Base-by-base conservation (phyloP, 176 grass and related monocot species). In the Secale cereale region DNA sequence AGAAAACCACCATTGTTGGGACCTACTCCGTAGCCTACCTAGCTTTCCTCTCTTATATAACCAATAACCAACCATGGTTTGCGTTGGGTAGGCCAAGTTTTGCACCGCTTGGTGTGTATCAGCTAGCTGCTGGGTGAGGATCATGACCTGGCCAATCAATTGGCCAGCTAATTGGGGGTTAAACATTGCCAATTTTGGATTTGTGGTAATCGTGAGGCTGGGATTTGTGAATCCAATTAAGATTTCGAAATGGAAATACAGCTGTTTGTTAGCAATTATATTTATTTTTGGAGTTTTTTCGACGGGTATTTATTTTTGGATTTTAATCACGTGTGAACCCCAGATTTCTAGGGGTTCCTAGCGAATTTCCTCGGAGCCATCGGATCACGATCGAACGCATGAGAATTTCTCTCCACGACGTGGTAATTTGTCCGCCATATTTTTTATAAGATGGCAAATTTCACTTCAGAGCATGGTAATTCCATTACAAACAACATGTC, bases 1-100 rank as follows among this genome's bases (percentile, higher is more conserved):
- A 23, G 30, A 69, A 87, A 72, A 33, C 86, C 71, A 70, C 52
- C 52, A 56, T 57, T 83, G 10, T 28, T 28, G 65, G 76, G 74
- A 12, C 73, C 73, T 54, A 76, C 45, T 17, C 70, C 70, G 15
- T 77, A 30, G 30, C 73, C 39, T 52, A 27, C 40, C 23, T 62
- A 17, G 36, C 28, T 75, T 22, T 74, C 35, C 20, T 59, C 52
- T 31, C 54, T 73, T 65, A 80, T 65, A 14, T 29, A 50, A 64
- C 15, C 52, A 57, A 57, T 46, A 52, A 22, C 50, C 50, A 54
- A 19, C 52, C 63, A 27, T 46, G 26, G 16, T 31, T 48, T 3
- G 25, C 37, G 26, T 45, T 41, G 43, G 71, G 41, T 50, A 71
- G 69, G 69, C 22, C 69, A 50, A 50, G 41, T 20, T 20, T 74